Evolutionary conservation across 345 rosid genomes (phyloP).

Genomic region (Eucalyptus curtisii): DNA sequence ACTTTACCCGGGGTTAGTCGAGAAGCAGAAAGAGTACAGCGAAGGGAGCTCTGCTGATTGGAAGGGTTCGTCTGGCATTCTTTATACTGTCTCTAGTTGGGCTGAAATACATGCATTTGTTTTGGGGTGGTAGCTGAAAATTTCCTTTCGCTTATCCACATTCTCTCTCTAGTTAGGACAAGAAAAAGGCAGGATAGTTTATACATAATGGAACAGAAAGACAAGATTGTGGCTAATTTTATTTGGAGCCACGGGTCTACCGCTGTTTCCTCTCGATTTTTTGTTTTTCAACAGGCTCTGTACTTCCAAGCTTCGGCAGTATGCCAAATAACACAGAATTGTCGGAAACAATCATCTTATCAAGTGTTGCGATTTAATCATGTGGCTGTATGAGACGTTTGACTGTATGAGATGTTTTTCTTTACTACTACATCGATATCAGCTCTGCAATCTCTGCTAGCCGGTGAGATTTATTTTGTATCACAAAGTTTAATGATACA

Average conservation of each 20-base stretch:
- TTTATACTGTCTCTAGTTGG: constrained; percentile 86
- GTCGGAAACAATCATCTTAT: not conserved
- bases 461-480: not conserved
- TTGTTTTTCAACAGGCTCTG: not conserved
- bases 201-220: constrained; percentile 13
- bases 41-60: constrained; percentile 41
- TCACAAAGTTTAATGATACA: not conserved
- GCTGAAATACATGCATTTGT: constrained; percentile 85
- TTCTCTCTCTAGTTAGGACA: constrained; percentile 16
- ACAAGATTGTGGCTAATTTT: constrained; percentile 34
- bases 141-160: not conserved
- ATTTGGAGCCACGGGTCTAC: constrained; percentile 20
- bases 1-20: constrained; percentile 49
- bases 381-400: not conserved
- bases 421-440: not conserved
- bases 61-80: constrained; percentile 64
- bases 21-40: constrained; percentile 50
- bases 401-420: not conserved
- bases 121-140: constrained; percentile 55
- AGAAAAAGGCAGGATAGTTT: constrained; percentile 7
- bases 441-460: not conserved
- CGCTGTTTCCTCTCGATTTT: not conserved
- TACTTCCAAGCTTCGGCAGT: not conserved
- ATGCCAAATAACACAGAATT: not conserved
- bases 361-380: not conserved